phyloP scores from a whole-genome alignment of 345 rosid genomes.

The Balakata baccata region DNA sequence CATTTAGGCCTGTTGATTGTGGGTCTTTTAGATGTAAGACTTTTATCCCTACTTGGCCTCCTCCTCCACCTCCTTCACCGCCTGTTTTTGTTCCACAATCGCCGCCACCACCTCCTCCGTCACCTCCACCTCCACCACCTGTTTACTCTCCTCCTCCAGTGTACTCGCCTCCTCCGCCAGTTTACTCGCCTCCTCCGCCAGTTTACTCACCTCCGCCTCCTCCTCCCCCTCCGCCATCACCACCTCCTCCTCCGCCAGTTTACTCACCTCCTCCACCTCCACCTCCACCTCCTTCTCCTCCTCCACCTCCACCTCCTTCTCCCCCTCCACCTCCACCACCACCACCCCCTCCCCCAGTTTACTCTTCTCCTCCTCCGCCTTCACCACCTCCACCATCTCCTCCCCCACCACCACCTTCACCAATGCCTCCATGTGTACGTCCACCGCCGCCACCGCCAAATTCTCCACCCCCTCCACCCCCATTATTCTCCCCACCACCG shows the following conservation, averaged over 20 bases:
- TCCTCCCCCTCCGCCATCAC: slow-evolving; percentile 40
- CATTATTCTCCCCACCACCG: slow-evolving; percentile 41
- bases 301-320: slow-evolving; percentile 33
- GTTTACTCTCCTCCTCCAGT: slow-evolving; percentile 33
- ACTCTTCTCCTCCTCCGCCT: no score
- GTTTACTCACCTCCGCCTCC: slow-evolving; percentile 22
- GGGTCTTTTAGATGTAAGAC: slow-evolving; percentile 58
- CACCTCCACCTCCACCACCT: slow-evolving; percentile 37
- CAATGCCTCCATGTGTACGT: slow-evolving; percentile 14
- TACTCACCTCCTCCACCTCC: slow-evolving; percentile 18
- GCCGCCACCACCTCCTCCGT: slow-evolving; percentile 24
- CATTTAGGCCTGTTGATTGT: slow-evolving; percentile 67
- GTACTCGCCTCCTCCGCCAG: slow-evolving; percentile 36
- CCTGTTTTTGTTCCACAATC: slow-evolving; percentile 39
- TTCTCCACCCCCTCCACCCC: slow-evolving; percentile 38
- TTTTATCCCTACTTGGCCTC: slow-evolving; percentile 53
- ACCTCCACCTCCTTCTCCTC: slow-evolving; percentile 33
- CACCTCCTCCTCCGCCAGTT: slow-evolving; percentile 26
- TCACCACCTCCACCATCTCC: no score
- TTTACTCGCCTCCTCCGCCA: slow-evolving; percentile 21
- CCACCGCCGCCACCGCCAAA: slow-evolving; percentile 29
- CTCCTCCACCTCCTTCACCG: slow-evolving; percentile 41
- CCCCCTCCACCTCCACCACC: slow-evolving; percentile 27
- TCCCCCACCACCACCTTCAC: no score
- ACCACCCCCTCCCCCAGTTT: no score